Evolutionary conservation across 805 yeast genomes (phyloP), one percentile per base, ranked within the genome.

Genomic region (Cyberlindnera suaveolens): DNA sequence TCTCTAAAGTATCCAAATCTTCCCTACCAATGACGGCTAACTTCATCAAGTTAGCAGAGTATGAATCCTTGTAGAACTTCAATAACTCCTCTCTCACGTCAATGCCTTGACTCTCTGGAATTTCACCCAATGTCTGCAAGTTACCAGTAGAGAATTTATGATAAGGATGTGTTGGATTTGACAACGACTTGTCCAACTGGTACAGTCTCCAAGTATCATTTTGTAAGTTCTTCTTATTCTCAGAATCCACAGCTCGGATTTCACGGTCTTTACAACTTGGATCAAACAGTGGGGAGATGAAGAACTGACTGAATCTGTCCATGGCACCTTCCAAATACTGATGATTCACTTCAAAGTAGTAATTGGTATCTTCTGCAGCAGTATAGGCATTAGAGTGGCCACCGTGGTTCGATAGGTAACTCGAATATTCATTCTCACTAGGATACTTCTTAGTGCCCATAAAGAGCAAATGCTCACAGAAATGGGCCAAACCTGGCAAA

Each of bases 321-420:
- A 91, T 67, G 0, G 97, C 96, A 6, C 95, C 96, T 47, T 82
- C 79, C 46, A 91, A 68, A 51, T 82, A 77, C 49, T 80, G 83
- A 44, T 84, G 75, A 46, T 82, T 77, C 5, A 93, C 77, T 57
- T 91, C 96, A 57, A 93, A 91, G 63, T 75, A 89, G 64, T 89
- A 91, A 64, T 91, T 91, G 5, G 98, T 91, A 56, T 86, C 88
- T 53, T 83, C 83, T 4, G 88, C 70, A 2, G 96, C 82, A 1
- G 99, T 91, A 63, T 83, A 91, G 1, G 99, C 99, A 60, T 91
- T 91, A 31, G 95, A 85, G 48, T 75, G 75, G 16, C 98, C 99
- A 34, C 90, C 83, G 58, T 93, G 95, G 48, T 83, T 80, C 8
- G 95, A 74, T 43, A 91, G 67, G 61, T 73, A 93, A 40, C 82